Evolutionary conservation across 2,329 filamentous ascomycete genomes (phyloP).

Genomic region (Sarocladiaceae sp.): DNA sequence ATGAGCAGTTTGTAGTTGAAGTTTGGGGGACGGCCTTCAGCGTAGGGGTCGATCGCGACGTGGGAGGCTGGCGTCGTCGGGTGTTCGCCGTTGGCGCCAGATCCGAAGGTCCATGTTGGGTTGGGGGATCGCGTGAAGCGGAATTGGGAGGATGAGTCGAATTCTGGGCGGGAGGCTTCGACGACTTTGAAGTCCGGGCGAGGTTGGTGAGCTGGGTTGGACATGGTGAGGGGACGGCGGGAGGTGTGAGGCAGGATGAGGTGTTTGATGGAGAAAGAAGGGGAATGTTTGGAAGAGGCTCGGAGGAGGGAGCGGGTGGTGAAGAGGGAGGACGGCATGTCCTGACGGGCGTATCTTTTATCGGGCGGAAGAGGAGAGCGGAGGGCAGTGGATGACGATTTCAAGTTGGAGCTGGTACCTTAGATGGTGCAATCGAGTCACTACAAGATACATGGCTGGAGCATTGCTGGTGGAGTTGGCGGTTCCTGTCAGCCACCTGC

Average conservation of each 20-base stretch:
- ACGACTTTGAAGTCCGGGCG: slow-evolving; percentile 71
- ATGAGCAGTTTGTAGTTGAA: slow-evolving; percentile 94
- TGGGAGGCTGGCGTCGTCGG: slow-evolving; percentile 47
- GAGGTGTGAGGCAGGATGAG: slow-evolving; percentile 4
- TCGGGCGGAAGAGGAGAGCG: no score
- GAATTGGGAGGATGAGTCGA: slow-evolving; percentile 41
- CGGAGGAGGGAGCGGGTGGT: neutral
- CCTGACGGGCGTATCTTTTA: no score
- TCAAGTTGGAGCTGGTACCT: no score
- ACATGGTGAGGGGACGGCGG: slow-evolving; percentile 17
- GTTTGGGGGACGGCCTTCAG: slow-evolving; percentile 55
- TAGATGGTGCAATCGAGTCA: no score
- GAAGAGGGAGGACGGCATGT: neutral
- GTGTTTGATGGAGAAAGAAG: neutral
- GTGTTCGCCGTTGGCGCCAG: slow-evolving; percentile 54
- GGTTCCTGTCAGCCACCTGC: no score
- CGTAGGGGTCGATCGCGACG: slow-evolving; percentile 76
- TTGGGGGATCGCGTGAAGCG: slow-evolving; percentile 55
- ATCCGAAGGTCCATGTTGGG: slow-evolving; percentile 59
- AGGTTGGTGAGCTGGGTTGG: slow-evolving; percentile 48
- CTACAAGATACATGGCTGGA: no score
- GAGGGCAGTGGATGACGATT: no score
- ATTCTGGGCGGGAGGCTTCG: slow-evolving; percentile 59
- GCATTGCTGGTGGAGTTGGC: no score
- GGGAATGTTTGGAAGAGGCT: neutral